These are phyloP conservation scores for Pseudopyrenochaeta lycopersici DNA, from an alignment of 2,329 filamentous ascomycete species.

Conservation along the genomic window DNA sequence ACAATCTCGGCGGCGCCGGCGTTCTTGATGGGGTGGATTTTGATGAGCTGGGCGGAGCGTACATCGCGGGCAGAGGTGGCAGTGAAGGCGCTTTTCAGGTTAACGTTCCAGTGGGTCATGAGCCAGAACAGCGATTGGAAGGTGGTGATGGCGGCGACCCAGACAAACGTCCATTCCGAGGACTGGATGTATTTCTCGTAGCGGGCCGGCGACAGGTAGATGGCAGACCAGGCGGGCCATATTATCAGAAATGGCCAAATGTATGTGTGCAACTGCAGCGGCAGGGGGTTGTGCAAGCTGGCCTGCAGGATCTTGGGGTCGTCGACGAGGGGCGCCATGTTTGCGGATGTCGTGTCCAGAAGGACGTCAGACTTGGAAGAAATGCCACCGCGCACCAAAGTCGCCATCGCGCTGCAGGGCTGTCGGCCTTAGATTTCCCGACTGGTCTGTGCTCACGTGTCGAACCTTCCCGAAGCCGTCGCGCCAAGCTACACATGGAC, in stretches of 20 bases:
- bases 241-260: constrained; percentile 90
- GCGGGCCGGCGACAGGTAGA: constrained; percentile 82
- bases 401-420: constrained; percentile 19
- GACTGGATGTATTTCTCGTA: constrained; percentile 92
- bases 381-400: constrained; percentile 12
- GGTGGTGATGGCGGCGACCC: constrained; percentile 86
- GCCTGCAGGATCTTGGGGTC: constrained; percentile 88
- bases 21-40: constrained; percentile 89
- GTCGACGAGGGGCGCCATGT: constrained; percentile 77
- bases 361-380: constrained; percentile 18
- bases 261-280: constrained; percentile 83
- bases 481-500: not conserved
- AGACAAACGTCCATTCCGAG: constrained; percentile 98
- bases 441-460: constrained; percentile 1
- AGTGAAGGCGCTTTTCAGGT: constrained; percentile 66
- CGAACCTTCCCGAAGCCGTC: not conserved
- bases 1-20: constrained; percentile 91
- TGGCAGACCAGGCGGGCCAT: constrained; percentile 90
- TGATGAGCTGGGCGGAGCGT: constrained; percentile 83
- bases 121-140: constrained; percentile 90
- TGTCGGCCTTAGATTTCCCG: constrained; percentile 1
- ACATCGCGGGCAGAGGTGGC: constrained; percentile 56
- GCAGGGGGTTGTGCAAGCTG: constrained; percentile 86
- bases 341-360: constrained; percentile 29
- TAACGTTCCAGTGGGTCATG: constrained; percentile 97